These are phyloP conservation scores for Chrysoporthe austroafricana DNA, from an alignment of 2,329 filamentous ascomycete species.

Conservation along the genomic window DNA sequence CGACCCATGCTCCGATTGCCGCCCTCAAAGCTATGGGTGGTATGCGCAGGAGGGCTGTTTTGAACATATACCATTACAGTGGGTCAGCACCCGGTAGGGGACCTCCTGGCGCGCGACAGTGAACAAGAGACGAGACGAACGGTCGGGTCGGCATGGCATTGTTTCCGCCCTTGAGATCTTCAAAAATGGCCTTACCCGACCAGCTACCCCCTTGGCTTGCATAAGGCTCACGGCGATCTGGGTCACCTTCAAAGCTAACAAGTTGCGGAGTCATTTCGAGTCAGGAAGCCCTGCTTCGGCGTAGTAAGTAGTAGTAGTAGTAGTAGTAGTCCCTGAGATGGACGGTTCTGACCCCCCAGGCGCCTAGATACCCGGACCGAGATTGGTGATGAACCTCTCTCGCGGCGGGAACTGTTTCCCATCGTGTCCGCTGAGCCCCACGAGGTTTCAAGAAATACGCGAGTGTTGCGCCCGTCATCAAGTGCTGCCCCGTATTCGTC, in stretches of 20 bases:
- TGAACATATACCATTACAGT: not conserved
- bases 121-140: not conserved
- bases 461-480: too few species aligned
- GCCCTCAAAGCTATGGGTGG: not conserved
- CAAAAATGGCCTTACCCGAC: not conserved
- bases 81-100: not conserved
- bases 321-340: not conserved
- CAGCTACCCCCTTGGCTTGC: not conserved
- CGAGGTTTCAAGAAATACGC: too few species aligned
- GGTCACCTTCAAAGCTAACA: not conserved
- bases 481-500: not conserved
- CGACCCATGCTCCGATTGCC: not conserved
- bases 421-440: too few species aligned
- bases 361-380: conserved; percentile 1
- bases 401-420: too few species aligned
- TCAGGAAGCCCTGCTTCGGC: not conserved
- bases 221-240: not conserved
- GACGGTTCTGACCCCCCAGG: not conserved
- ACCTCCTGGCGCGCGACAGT: not conserved
- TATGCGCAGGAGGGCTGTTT: too few species aligned
- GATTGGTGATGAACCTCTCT: not conserved
- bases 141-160: not conserved
- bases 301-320: not conserved
- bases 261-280: not conserved
- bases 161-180: not conserved